These are phyloP conservation scores for Cymbopogon citratus DNA, from an alignment of 176 grass and related monocot species.

Conservation along the genomic window DNA sequence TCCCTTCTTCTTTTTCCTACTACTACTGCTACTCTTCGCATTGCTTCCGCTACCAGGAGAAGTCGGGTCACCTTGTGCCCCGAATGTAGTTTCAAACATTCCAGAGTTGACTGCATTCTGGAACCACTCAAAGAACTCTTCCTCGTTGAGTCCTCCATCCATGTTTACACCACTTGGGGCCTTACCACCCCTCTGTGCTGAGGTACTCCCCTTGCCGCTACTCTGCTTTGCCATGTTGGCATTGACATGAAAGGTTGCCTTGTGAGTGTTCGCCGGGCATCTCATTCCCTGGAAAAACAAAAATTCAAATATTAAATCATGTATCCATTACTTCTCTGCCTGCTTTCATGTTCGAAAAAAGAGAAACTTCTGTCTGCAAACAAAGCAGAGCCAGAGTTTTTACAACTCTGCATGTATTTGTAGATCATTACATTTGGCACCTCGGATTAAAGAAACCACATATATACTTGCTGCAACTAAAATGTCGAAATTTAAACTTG, in stretches of 20 bases:
- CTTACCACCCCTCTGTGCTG: slow-evolving; percentile 37
- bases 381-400: neutral
- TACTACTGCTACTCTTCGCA: slow-evolving; percentile 31
- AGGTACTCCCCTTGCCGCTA: slow-evolving; percentile 56
- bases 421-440: neutral
- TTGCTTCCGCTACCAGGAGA: slow-evolving; percentile 40
- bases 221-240: slow-evolving; percentile 64
- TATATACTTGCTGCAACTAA: neutral
- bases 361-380: neutral
- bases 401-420: neutral
- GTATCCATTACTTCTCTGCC: neutral
- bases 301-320: neutral
- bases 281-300: slow-evolving; percentile 73
- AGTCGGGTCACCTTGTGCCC: slow-evolving; percentile 34
- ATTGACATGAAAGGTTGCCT: slow-evolving; percentile 90
- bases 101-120: slow-evolving; percentile 83
- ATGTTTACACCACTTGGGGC: slow-evolving; percentile 31
- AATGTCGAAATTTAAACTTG: neutral
- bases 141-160: slow-evolving; percentile 62
- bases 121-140: slow-evolving; percentile 93
- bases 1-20: slow-evolving; percentile 72
- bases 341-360: neutral
- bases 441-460: neutral
- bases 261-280: slow-evolving; percentile 82
- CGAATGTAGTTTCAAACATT: slow-evolving; percentile 52